Evolutionary conservation across 2,329 filamentous ascomycete species (phyloP).

Genomic region (Bipolaris oryzae): DNA sequence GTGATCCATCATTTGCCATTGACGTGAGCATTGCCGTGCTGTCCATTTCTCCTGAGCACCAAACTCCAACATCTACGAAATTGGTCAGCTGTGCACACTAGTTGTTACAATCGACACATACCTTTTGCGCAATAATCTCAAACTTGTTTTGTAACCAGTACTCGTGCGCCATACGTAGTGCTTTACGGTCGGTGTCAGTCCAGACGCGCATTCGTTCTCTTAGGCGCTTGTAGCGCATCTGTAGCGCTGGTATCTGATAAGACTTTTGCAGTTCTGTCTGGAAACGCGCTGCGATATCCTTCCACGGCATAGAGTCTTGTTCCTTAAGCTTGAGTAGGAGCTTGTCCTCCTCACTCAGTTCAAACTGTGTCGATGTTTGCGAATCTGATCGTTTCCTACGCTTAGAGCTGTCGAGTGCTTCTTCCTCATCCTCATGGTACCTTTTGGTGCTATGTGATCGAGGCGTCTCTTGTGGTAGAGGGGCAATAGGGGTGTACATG

Average conservation of each 20-base stretch:
- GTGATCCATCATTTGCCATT: constrained; percentile 57
- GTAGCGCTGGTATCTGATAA: constrained; percentile 59
- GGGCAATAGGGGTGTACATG: constrained; percentile 53
- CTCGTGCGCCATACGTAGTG: constrained; percentile 57
- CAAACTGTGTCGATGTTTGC: constrained; percentile 41
- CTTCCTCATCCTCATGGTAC: constrained; percentile 47
- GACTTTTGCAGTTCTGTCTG: constrained; percentile 55
- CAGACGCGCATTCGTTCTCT: constrained; percentile 58
- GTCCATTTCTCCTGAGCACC: constrained; percentile 59
- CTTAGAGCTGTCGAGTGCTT: constrained; percentile 40
- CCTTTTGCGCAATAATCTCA: constrained; percentile 60
- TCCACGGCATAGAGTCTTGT: constrained; percentile 60
- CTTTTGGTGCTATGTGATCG: constrained; percentile 47
- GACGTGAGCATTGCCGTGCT: constrained; percentile 56
- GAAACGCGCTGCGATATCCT: constrained; percentile 60
- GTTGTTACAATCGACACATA: constrained; percentile 22
- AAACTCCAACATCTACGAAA: constrained; percentile 57
- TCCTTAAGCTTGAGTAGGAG: constrained; percentile 59
- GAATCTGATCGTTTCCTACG: constrained; percentile 52
- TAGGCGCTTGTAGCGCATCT: constrained; percentile 61
- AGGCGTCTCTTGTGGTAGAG: constrained; percentile 47
- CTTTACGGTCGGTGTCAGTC: constrained; percentile 58
- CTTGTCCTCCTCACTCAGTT: constrained; percentile 58
- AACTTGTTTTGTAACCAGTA: constrained; percentile 61
- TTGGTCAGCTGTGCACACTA: constrained; percentile 13